Conservation (phyloP, 2,329 filamentous ascomycete species). For the Didymella pinodella region DNA sequence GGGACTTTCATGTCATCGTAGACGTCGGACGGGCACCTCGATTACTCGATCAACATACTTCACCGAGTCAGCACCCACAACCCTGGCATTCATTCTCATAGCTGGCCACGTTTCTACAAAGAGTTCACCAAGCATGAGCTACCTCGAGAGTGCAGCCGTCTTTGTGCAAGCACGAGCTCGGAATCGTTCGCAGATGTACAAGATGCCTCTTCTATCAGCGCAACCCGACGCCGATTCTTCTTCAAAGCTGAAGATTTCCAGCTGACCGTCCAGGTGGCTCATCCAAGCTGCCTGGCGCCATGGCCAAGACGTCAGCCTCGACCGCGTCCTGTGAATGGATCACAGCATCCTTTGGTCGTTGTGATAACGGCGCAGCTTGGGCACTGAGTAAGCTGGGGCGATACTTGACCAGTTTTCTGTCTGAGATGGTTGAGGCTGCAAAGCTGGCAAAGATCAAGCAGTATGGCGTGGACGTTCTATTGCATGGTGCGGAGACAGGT, state of each 20-base stretch:
- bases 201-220: constrained; percentile 11
- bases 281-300: constrained; percentile 18
- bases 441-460: constrained; percentile 7
- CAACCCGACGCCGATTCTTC: constrained; percentile 2
- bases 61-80: background rate
- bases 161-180: constrained; percentile 9
- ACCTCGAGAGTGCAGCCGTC: constrained; percentile 6
- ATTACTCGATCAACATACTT: background rate
- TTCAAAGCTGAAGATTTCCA: constrained; percentile 19
- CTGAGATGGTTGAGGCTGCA: constrained; percentile 8
- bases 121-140: background rate
- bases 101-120: background rate
- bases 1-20: background rate
- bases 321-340: background rate
- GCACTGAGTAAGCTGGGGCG: constrained; percentile 4
- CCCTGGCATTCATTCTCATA: background rate
- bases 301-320: constrained; percentile 9
- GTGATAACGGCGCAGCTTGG: constrained; percentile 11
- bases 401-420: constrained; percentile 11
- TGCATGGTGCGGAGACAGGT: constrained; percentile 6
- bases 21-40: background rate
- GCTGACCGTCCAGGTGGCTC: constrained; percentile 6
- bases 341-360: constrained; percentile 12
- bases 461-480: background rate
- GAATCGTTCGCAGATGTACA: constrained; percentile 13